A percentile compares a stretch with the other conserved stretches of the same genome.
Evolutionary conservation across 306 rosid species (phyloP).

Genomic region (Vachellia collinsii): DNA sequence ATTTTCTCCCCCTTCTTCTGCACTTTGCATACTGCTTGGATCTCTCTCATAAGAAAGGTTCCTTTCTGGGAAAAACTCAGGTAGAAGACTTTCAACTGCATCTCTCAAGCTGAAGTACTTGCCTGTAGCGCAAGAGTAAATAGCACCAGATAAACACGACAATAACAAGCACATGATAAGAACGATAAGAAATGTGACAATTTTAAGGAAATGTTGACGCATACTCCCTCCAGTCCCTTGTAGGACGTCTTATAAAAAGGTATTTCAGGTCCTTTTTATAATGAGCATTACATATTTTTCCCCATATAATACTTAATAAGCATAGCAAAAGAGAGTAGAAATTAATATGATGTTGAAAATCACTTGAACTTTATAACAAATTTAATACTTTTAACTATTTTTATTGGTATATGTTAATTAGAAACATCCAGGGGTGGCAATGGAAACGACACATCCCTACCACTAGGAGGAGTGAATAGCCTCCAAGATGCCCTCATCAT

Average conservation of each 20-base stretch:
- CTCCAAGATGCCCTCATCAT: background rate
- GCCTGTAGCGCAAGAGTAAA: slow-evolving; percentile 54
- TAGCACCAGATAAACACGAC: background rate
- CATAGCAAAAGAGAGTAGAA: too few relatives aligned
- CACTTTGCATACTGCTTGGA: slow-evolving; percentile 35
- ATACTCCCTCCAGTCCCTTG: background rate
- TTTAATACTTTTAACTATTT: too few relatives aligned
- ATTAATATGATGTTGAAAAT: too few relatives aligned
- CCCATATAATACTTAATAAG: too few relatives aligned
- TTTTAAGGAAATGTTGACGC: slow-evolving; percentile 8
- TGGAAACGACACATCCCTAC: background rate
- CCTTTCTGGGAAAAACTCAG: slow-evolving; percentile 60
- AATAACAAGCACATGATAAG: background rate
- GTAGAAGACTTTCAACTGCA: slow-evolving; percentile 76
- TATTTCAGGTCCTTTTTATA: too few relatives aligned
- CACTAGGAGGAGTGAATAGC: background rate
- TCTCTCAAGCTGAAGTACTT: slow-evolving; percentile 69
- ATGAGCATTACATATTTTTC: too few relatives aligned
- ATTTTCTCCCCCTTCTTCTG: slow-evolving; percentile 48
- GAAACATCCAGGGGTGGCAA: background rate
- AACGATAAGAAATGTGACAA: slow-evolving; percentile 7
- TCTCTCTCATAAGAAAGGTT: slow-evolving; percentile 38
- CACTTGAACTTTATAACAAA: too few relatives aligned
- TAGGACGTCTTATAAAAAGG: too few relatives aligned
- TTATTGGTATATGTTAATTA: too few relatives aligned